Base-by-base conservation (phyloP, 148 eudicot genomes). In the Cornus suecica region DNA sequence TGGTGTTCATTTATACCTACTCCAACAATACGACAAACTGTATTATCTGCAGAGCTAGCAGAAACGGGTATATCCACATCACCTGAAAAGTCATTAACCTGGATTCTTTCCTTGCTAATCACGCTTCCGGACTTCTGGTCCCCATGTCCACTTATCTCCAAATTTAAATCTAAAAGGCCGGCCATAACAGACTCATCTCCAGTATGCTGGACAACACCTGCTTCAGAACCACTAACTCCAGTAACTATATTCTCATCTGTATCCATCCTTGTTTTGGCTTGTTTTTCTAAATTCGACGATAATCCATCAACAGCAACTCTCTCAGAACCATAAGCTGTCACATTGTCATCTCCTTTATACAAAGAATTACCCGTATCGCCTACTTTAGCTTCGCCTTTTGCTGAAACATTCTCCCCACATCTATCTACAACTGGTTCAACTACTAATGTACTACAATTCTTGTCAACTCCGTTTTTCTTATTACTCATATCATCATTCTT, bases 1-100 rank as follows among this genome's bases (percentile, higher is more conserved):
- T 56, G 73, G 66, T 56, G 68, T 68, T 41, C 68, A 76, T 56
- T 41, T 54, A 64, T 54, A 25, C 23, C 76, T 61, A 25, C 20
- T 14, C 68, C 76, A 66, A 68, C 29, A 27, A 28, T 22, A 51
- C 16, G 8, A 51, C 11, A 7, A 28, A 15, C 29, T 31, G 29
- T 14, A 66, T 65, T 25, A 22, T 54, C 64, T 22, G 29, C 14
- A 20, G 28, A 27, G 22, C 14, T 8, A 69, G 25, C 31, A 0
- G 45, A 29, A 58, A 58, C 22, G 7, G 62, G 62, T 51, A 8
- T 2, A 71, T 23, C 37, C 15, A 18, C 4, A 16, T 71, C 74
- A 23, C 58, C 29, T 58, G 62, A 58, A 58, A 58, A 58, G 25
- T 58, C 62, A 23, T 69, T 69, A 69, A 69, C 28, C 58, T 69